Percentiles rank a stretch among this genome's conserved stretches.
Evolutionary conservation across 306 rosid species (phyloP).

Genomic region (Astragalus membranaceus): DNA sequence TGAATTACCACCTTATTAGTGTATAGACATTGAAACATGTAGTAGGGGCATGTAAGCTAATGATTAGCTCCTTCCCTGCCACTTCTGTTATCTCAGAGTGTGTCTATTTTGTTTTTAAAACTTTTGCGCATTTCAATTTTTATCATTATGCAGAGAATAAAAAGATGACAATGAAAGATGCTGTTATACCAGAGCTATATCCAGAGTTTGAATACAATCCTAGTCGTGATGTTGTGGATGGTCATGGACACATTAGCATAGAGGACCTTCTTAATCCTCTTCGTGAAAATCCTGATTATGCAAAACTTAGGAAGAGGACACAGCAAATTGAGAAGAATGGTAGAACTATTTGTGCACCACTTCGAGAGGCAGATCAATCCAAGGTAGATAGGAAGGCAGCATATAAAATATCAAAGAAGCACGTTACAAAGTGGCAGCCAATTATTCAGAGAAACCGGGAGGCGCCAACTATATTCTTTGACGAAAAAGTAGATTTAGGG

Average conservation of each 20-base stretch:
- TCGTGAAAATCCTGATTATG: conserved; percentile 47
- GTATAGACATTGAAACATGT: too few species aligned
- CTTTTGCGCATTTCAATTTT: neutral
- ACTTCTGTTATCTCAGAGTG: neutral
- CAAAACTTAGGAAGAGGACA: conserved; percentile 51
- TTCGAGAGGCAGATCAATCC: conserved; percentile 50
- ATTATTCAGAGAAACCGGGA: conserved; percentile 73
- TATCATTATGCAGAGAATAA: conserved; percentile 37
- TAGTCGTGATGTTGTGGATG: conserved; percentile 62
- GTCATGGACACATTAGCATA: conserved; percentile 51
- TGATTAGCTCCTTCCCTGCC: too few species aligned
- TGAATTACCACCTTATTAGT: too few species aligned
- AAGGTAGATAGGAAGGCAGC: conserved; percentile 67
- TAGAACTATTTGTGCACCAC: conserved; percentile 48
- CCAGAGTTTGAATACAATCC: conserved; percentile 86
- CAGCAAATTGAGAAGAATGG: conserved; percentile 41
- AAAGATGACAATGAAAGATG: conserved; percentile 28
- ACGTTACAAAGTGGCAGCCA: conserved; percentile 64
- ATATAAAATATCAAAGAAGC: conserved; percentile 50
- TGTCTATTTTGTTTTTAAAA: neutral
- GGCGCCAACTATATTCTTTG: conserved; percentile 62
- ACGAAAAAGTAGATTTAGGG: conserved; percentile 50
- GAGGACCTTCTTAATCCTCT: conserved; percentile 64
- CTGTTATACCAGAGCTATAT: conserved; percentile 54
- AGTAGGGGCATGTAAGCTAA: too few species aligned